phyloP scores from a whole-genome alignment of 257 asterid genomes.

The Nicotiana benthamiana region DNA sequence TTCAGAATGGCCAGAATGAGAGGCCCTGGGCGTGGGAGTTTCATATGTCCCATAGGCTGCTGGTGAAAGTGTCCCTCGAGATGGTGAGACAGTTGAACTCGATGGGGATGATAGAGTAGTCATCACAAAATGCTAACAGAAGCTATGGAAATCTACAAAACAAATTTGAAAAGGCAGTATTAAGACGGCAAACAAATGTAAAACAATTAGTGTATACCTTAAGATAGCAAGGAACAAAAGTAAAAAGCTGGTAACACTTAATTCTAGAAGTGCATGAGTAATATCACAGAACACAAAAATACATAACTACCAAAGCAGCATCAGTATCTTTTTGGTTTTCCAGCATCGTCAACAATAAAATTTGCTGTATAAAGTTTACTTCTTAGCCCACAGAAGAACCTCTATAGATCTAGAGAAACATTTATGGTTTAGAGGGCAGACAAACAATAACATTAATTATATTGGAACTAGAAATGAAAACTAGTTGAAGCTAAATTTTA shows the following conservation, averaged over 20 bases:
- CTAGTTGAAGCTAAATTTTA: not conserved
- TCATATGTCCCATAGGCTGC: slow-evolving; percentile 41
- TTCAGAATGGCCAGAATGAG: slow-evolving; percentile 42
- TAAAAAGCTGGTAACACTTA: not conserved
- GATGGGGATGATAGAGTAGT: slow-evolving; percentile 36
- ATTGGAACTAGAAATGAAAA: not conserved
- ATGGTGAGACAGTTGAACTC: slow-evolving; percentile 57
- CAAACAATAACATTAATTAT: not conserved
- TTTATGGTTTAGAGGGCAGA: not conserved
- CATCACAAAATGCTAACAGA: slow-evolving; percentile 35
- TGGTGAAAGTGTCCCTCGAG: slow-evolving; percentile 40
- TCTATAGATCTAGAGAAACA: not conserved
- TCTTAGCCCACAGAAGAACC: not conserved
- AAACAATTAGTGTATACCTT: not conserved
- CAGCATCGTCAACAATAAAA: not conserved
- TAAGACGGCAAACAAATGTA: not conserved
- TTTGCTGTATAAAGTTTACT: not conserved
- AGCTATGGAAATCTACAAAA: slow-evolving; percentile 12
- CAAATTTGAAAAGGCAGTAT: not conserved
- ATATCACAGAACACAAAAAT: not conserved
- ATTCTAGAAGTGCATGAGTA: not conserved
- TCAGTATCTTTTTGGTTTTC: not conserved
- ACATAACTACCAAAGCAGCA: not conserved
- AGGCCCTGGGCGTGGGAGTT: slow-evolving; percentile 32
- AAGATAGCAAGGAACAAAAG: not conserved